phyloP scores from a whole-genome alignment of 371 early-diverging fungal genomes.

The Entomophthora muscae region DNA sequence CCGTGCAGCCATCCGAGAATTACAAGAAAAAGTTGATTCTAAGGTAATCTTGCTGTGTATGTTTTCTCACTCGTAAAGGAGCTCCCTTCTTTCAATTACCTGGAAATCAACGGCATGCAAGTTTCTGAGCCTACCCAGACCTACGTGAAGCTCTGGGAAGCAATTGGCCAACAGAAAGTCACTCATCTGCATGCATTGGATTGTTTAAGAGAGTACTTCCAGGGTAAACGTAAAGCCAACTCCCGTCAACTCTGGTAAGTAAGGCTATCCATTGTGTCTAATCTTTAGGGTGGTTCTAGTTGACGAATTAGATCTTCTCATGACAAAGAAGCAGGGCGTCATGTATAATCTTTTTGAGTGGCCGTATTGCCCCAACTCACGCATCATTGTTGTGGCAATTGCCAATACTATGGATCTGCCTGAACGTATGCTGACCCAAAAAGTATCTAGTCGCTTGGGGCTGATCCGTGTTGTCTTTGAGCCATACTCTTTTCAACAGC shows the following conservation, averaged over 20 bases:
- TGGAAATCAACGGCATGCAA: slow-evolving; percentile 94
- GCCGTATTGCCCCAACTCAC: slow-evolving; percentile 68
- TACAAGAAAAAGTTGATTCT: slow-evolving; percentile 46
- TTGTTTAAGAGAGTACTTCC: slow-evolving; percentile 48
- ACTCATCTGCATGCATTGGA: slow-evolving; percentile 60
- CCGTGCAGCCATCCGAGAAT: slow-evolving; percentile 55
- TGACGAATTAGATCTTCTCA: slow-evolving; percentile 94
- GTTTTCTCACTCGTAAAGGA: slow-evolving; percentile 17
- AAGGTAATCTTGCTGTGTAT: slow-evolving; percentile 20
- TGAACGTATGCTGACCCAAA: slow-evolving; percentile 79
- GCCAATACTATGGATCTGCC: slow-evolving; percentile 99
- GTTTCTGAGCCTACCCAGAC: slow-evolving; percentile 80
- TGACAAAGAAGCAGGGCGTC: slow-evolving; percentile 80
- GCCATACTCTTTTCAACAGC: slow-evolving; percentile 71
- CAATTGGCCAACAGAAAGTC: slow-evolving; percentile 35
- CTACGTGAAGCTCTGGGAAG: slow-evolving; percentile 68
- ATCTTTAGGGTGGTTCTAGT: slow-evolving; percentile 69
- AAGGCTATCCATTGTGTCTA: neutral
- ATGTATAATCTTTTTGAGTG: slow-evolving; percentile 98
- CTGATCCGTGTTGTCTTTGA: slow-evolving; percentile 75
- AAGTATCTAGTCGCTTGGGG: slow-evolving; percentile 81
- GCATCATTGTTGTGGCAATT: slow-evolving; percentile 83
- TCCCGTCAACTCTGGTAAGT: slow-evolving; percentile 1
- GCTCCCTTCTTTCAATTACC: slow-evolving; percentile 55
- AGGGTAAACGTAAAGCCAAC: slow-evolving; percentile 20